phyloP scores from a whole-genome alignment of 2,329 filamentous ascomycete genomes.

The Pestalotiopsis sp. region DNA sequence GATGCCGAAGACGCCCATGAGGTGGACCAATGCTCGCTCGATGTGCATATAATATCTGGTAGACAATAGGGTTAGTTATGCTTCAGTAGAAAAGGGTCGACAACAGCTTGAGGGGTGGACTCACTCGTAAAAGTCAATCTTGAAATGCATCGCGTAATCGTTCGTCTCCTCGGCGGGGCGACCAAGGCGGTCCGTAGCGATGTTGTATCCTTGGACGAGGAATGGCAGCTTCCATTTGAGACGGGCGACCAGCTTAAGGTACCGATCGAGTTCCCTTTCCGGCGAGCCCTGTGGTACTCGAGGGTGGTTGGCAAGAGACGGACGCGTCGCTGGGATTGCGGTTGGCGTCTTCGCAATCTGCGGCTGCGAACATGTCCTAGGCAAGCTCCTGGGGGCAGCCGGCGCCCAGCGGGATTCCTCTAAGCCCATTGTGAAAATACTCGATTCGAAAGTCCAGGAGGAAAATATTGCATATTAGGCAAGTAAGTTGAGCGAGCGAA shows the following conservation, averaged over 20 bases:
- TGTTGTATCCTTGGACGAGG: conserved; percentile 58
- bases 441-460: neutral
- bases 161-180: conserved; percentile 36
- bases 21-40: conserved; percentile 70
- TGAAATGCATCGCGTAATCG: conserved; percentile 66
- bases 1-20: conserved; percentile 67
- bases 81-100: no score
- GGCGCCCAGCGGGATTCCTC: conserved; percentile 6
- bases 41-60: conserved; percentile 64
- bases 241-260: conserved; percentile 62
- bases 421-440: conserved; percentile 1
- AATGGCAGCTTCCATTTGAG: conserved; percentile 67
- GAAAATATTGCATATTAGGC: neutral
- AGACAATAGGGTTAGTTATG: neutral
- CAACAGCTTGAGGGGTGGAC: neutral
- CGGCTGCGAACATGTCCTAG: neutral
- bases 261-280: conserved; percentile 52
- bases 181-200: conserved; percentile 45
- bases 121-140: conserved; percentile 76
- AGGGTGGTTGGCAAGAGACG: neutral
- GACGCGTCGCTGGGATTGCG: neutral
- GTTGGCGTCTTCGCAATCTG: neutral
- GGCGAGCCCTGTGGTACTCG: neutral
- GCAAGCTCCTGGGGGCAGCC: neutral
- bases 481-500: neutral